phyloP scores from a whole-genome alignment of 2,329 filamentous ascomycete genomes.

The Fusarium haematococcum region DNA sequence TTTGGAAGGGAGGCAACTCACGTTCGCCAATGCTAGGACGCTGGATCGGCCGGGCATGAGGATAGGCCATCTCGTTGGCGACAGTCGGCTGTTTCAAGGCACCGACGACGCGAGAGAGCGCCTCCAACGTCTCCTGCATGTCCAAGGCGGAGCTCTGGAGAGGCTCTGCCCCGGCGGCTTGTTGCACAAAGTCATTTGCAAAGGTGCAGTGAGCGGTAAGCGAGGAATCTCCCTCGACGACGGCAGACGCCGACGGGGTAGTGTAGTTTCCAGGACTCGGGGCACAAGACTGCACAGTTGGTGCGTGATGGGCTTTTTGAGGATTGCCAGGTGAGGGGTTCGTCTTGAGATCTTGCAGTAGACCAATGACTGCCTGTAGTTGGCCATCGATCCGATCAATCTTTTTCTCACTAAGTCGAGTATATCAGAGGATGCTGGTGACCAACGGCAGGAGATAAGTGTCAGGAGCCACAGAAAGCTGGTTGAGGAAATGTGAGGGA shows the following conservation, averaged over 20 bases:
- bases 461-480: not conserved
- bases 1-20: not conserved
- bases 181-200: not conserved
- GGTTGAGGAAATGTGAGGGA: not conserved
- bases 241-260: not conserved
- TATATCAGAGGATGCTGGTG: not conserved
- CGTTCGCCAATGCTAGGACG: not conserved
- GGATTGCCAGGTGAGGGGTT: not conserved
- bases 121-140: not conserved
- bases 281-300: not conserved
- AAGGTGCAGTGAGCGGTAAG: not conserved
- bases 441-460: not conserved
- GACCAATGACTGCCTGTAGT: not conserved
- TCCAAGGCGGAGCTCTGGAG: not conserved
- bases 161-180: not conserved
- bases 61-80: not conserved
- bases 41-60: not conserved
- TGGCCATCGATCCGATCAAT: not conserved
- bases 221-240: not conserved
- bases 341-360: not conserved
- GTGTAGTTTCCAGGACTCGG: not conserved
- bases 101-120: not conserved
- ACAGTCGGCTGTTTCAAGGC: not conserved
- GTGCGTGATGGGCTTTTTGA: not conserved
- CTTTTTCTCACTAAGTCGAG: not conserved